phyloP scores from a whole-genome alignment of 2,329 filamentous ascomycete species.

The Fusarium siculi region DNA sequence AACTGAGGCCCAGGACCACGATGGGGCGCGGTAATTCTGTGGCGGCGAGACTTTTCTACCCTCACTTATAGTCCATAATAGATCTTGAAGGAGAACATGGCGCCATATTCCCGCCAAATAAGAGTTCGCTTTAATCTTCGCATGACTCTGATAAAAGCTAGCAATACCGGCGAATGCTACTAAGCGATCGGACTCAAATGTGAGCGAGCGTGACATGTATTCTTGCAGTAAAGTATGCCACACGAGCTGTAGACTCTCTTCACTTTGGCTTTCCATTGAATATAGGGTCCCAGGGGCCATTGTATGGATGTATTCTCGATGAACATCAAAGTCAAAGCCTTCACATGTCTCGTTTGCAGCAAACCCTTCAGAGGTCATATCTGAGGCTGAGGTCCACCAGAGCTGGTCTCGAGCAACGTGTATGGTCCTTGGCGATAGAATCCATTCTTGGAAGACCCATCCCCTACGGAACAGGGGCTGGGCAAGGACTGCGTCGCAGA shows the following conservation, averaged over 20 bases:
- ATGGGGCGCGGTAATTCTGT: conserved; percentile 33
- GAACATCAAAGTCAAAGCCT: conserved; percentile 20
- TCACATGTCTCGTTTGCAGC: conserved; percentile 32
- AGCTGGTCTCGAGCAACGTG: conserved; percentile 33
- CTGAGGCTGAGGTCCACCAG: conserved; percentile 30
- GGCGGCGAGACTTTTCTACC: conserved; percentile 29
- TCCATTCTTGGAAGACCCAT: conserved; percentile 37
- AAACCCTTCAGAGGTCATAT: conserved; percentile 20
- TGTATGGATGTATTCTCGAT: background rate
- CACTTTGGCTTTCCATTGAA: background rate
- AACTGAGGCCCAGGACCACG: conserved; percentile 35
- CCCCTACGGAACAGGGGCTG: conserved; percentile 30
- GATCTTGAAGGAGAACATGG: conserved; percentile 15
- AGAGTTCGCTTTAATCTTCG: conserved; percentile 6
- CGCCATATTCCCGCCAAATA: conserved; percentile 32
- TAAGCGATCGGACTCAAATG: conserved; percentile 31
- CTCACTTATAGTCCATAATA: conserved; percentile 23
- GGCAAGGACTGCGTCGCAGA: conserved; percentile 29
- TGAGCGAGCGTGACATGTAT: conserved; percentile 26
- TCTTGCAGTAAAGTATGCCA: conserved; percentile 28
- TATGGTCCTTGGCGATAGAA: conserved; percentile 28
- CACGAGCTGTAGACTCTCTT: background rate
- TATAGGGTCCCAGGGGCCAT: conserved; percentile 23
- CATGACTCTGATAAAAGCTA: conserved; percentile 14
- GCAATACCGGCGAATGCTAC: conserved; percentile 33